Base-by-base conservation (phyloP, 345 rosid genomes). In the Salix viminalis region DNA sequence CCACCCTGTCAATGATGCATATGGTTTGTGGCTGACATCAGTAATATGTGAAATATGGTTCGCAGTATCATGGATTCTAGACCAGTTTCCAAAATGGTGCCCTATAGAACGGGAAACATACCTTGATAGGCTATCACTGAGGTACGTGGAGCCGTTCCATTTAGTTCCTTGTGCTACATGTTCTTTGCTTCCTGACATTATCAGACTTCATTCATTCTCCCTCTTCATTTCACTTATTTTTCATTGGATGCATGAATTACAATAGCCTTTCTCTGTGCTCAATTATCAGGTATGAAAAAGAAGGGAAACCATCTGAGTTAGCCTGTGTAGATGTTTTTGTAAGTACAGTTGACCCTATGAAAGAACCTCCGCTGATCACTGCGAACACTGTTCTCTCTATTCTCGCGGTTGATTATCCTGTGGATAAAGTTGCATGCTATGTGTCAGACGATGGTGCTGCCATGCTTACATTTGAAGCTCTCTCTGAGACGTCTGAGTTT, bases 401-500 rank as follows among this genome's bases (percentile, higher is more conserved):
- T 82, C 98, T 96, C 39, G 95, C 99, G 1, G 99, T 94, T 79
- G 99, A 96, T 82, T 96, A 96, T 87, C 99, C 99, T 0, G 91
- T 91, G 13, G 99, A 96, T 79, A 91, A 87, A 75, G 97, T 96
- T 74, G 90, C 97, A 75, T 96, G 99, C 79, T 96, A 96, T 80
- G 99, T 96, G 56, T 93, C 99, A 18, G 99, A 96, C 77, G 99
- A 96, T 81, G 99, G 99, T 84, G 99, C 99, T 76, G 98, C 99
- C 26, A 96, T 96, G 99, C 99, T 96, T 77, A 96, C 99, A 26
- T 96, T 96, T 67, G 98, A 96, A 84, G 98, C 99, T 62, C 98
- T 96, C 28, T 96, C 99, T 1, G 98, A 96, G 86, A 96, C 99
- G 9, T 93, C 99, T 2, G 97, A 94, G 79, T 96, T 96, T 76